These are phyloP conservation scores for Plasmopara halstedii DNA, from an alignment of 352 stramenopile genomes.

Conservation along the genomic window DNA sequence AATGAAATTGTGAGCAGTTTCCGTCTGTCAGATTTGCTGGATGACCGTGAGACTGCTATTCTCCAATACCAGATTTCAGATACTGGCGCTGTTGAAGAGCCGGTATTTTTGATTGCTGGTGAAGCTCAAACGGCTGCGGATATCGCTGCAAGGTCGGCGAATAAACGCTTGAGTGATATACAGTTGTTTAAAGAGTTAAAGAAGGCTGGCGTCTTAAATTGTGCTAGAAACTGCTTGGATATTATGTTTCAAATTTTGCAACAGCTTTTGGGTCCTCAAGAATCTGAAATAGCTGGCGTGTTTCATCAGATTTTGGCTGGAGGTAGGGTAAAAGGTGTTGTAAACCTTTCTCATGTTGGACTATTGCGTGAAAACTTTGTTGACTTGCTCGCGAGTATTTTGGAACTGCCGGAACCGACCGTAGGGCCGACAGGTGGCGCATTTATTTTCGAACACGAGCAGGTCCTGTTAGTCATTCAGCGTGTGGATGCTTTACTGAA, in stretches of 20 bases:
- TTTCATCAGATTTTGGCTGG: conserved; percentile 61
- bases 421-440: conserved; percentile 41
- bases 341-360: conserved; percentile 70
- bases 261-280: conserved; percentile 65
- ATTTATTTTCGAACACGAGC: conserved; percentile 63
- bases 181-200: conserved; percentile 64
- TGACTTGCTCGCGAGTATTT: conserved; percentile 73
- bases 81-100: conserved; percentile 69
- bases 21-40: conserved; percentile 76
- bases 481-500: conserved; percentile 71
- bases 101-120: conserved; percentile 81
- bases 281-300: conserved; percentile 51
- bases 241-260: conserved; percentile 76
- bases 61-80: conserved; percentile 86
- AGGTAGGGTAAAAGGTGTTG: conserved; percentile 35
- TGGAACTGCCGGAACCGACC: conserved; percentile 74
- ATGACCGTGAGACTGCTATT: conserved; percentile 82
- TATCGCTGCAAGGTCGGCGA: conserved; percentile 53
- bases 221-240: conserved; percentile 70
- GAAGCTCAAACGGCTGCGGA: conserved; percentile 66
- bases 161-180: conserved; percentile 44
- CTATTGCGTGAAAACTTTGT: conserved; percentile 79
- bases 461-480: conserved; percentile 70
- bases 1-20: conserved; percentile 88
- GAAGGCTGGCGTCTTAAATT: conserved; percentile 65